These are phyloP conservation scores for Trametes hirsuta DNA, from an alignment of 1,284 basidiomycete genomes.

Conservation along the genomic window DNA sequence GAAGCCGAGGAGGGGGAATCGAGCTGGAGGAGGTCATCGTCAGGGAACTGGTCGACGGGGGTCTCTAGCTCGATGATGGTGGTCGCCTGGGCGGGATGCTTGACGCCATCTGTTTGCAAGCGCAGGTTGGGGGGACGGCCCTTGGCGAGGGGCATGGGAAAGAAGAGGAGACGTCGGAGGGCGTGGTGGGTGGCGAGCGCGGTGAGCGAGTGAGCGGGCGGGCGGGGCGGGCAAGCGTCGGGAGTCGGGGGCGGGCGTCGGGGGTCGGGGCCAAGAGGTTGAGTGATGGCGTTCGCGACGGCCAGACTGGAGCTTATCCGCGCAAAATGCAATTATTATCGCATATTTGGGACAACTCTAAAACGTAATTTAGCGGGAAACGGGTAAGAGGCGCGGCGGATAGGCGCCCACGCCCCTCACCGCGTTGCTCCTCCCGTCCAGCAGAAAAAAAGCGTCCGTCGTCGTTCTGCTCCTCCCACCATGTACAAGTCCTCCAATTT, in stretches of 20 bases:
- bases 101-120: constrained; percentile 33
- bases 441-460: constrained; percentile 29
- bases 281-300: too few relatives aligned
- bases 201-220: neutral
- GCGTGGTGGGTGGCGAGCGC: neutral
- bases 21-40: constrained; percentile 31
- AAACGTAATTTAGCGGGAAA: constrained; percentile 3
- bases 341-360: constrained; percentile 8
- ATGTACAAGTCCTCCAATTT: constrained; percentile 42
- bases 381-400: constrained; percentile 5
- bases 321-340: neutral
- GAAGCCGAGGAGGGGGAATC: constrained; percentile 39
- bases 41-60: constrained; percentile 35
- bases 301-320: neutral
- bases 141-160: constrained; percentile 32
- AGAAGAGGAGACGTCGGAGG: neutral
- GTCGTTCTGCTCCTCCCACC: constrained; percentile 28
- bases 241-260: too few relatives aligned
- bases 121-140: constrained; percentile 42
- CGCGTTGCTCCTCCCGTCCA: constrained; percentile 22
- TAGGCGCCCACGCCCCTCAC: constrained; percentile 21
- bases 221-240: neutral
- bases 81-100: constrained; percentile 32
- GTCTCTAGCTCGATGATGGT: constrained; percentile 42
- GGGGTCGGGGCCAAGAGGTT: too few relatives aligned